Base-by-base conservation (phyloP, 352 stramenopile genomes). In the Pythium folliculosum region DNA sequence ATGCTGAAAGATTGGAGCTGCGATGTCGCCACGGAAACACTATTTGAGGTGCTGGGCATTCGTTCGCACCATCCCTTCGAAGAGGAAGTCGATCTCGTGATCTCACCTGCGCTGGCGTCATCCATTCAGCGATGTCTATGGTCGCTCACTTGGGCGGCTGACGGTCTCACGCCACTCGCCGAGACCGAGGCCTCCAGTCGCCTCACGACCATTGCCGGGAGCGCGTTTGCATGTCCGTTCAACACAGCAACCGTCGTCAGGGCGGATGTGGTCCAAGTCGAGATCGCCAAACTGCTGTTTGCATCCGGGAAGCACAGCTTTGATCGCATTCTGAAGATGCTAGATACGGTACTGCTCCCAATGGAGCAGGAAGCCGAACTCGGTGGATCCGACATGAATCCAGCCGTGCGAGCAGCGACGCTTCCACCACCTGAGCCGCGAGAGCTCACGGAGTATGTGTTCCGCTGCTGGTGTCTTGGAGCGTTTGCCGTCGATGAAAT, bases 221-320 rank as follows among this genome's bases (percentile, higher is more conserved):
- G 14, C 16, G 53, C 17, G 49, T 57, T 62, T 43, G 21, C 40
- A 2, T 16, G 51, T 19, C 9, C 59, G 3, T 50, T 32, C 12
- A 13, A 48, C 21, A 10, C 21, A 25, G 9, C 48, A 5, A 50
- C n/a, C 19, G 66, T 76, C 7, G 51, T 56, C 55, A 75, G 75
- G 8, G 59, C 37, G 23, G 48, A 53, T 23, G 7, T 81, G 12
- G 70, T 81, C 23, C 65, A 77, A 56, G 65, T 40, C 45, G 50
- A 70, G 21, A 37, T 80, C 6, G 59, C 70, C 44, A 59, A 73
- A 48, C 73, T 79, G 43, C 67, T 85, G 44, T 38, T 79, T 12
- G 69, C 58, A 23, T 75, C 73, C 17, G 75, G 75, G 1, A 47
- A 43, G 45, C 40, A 38, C 7, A 48, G 80, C 16, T 70, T 65